phyloP scores from a whole-genome alignment of 2,329 filamentous ascomycete genomes.

The Ramichloridium luteum region DNA sequence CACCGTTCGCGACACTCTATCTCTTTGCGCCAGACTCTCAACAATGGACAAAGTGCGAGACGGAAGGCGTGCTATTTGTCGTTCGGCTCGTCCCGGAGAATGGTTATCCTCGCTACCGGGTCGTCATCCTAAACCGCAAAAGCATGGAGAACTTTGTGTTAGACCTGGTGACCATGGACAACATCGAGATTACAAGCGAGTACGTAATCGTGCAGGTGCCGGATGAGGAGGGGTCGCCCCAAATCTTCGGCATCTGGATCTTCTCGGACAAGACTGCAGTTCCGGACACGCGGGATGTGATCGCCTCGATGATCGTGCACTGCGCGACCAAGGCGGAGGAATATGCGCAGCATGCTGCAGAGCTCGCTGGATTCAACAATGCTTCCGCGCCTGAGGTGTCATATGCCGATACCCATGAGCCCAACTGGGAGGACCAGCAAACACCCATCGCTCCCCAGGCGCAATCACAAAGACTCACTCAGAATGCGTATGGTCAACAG shows the following conservation, averaged over 20 bases:
- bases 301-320: conserved; percentile 43
- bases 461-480: no score
- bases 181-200: conserved; percentile 40
- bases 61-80: conserved; percentile 83
- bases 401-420: no score
- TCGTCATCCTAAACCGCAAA: conserved; percentile 37
- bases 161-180: conserved; percentile 31
- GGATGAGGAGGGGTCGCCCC: conserved; percentile 20
- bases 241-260: conserved; percentile 52
- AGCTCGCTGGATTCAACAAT: conserved; percentile 16
- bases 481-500: no score
- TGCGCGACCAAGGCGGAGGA: conserved; percentile 40
- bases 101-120: conserved; percentile 28
- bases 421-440: no score
- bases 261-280: conserved; percentile 48
- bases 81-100: conserved; percentile 44
- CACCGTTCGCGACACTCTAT: conserved; percentile 79
- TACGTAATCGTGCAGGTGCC: conserved; percentile 47
- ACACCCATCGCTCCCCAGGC: no score
- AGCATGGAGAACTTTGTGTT: conserved; percentile 36
- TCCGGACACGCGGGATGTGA: conserved; percentile 31
- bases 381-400: no score
- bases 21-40: conserved; percentile 53
- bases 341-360: conserved; percentile 23
- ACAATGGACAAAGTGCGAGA: conserved; percentile 71